phyloP scores from a whole-genome alignment of 116 monocot species.

The Posidonia oceanica region DNA sequence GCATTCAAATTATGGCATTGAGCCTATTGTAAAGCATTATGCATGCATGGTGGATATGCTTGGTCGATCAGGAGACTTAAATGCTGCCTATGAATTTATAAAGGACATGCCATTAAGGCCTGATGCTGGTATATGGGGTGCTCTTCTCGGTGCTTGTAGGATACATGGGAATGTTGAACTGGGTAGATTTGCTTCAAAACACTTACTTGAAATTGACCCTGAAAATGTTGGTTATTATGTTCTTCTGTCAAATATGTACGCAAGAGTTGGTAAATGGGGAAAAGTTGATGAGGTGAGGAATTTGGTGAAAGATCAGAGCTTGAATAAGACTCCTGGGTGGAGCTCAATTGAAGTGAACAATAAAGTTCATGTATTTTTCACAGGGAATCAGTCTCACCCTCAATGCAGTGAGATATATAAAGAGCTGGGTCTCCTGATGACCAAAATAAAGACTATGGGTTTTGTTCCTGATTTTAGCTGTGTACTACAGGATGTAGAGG shows the following conservation, averaged over 20 bases:
- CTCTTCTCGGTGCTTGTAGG: conserved; percentile 39
- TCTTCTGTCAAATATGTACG: conserved; percentile 44
- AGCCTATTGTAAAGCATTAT: conserved; percentile 30
- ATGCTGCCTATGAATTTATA: conserved; percentile 33
- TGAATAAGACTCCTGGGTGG: conserved; percentile 33
- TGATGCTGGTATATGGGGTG: conserved; percentile 41
- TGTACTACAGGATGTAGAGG: conserved; percentile 39
- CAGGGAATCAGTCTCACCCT: conserved; percentile 24
- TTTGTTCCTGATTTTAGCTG: conserved; percentile 37
- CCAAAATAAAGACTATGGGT: conserved; percentile 25
- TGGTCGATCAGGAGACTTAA: conserved; percentile 26
- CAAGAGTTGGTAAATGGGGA: conserved; percentile 21
- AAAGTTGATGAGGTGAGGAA: conserved; percentile 27
- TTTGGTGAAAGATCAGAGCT: conserved; percentile 9
- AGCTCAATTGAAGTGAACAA: conserved; percentile 31
- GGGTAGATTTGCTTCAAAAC: conserved; percentile 20
- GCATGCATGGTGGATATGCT: conserved; percentile 49
- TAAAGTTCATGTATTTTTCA: conserved; percentile 24
- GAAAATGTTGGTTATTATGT: conserved; percentile 42
- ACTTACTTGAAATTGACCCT: conserved; percentile 30
- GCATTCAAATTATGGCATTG: conserved; percentile 20
- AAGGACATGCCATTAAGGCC: conserved; percentile 26
- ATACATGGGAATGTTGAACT: conserved; percentile 34
- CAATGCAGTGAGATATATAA: conserved; percentile 22
- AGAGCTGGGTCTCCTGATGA: conserved; percentile 12